phyloP scores from a whole-genome alignment of 2,329 filamentous ascomycete genomes.

The Trichocomaceae sp. region DNA sequence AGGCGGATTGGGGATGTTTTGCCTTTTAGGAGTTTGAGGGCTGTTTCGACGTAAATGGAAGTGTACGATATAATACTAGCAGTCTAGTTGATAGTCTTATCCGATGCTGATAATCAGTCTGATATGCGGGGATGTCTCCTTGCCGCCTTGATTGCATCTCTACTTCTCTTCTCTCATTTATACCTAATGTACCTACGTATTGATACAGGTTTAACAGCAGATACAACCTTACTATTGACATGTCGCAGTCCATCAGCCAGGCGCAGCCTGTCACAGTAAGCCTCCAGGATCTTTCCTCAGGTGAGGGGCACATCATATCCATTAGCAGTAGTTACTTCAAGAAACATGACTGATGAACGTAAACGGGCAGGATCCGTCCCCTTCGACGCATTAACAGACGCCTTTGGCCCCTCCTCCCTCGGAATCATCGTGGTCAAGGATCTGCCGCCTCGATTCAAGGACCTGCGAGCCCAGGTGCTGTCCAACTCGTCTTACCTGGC shows the following conservation, averaged over 20 bases:
- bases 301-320: constrained; percentile 25
- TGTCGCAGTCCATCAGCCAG: constrained; percentile 16
- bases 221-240: too few species aligned
- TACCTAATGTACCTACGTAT: too few species aligned
- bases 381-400: constrained; percentile 47
- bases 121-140: too few species aligned
- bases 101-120: too few species aligned
- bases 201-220: too few species aligned
- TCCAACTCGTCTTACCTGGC: constrained; percentile 87
- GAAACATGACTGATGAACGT: neutral
- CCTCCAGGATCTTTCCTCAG: constrained; percentile 42
- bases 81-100: too few species aligned
- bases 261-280: constrained; percentile 43
- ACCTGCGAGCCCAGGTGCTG: constrained; percentile 66
- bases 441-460: constrained; percentile 63
- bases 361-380: constrained; percentile 30
- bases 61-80: too few species aligned
- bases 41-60: constrained; percentile 34
- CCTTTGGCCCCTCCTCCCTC: constrained; percentile 83
- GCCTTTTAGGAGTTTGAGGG: constrained; percentile 75
- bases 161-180: too few species aligned
- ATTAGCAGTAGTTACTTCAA: neutral
- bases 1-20: constrained; percentile 78
- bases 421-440: constrained; percentile 92
- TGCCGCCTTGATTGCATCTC: too few species aligned